These are phyloP conservation scores for Silene conica DNA, from an alignment of 148 eudicot genomes.

Conservation along the genomic window DNA sequence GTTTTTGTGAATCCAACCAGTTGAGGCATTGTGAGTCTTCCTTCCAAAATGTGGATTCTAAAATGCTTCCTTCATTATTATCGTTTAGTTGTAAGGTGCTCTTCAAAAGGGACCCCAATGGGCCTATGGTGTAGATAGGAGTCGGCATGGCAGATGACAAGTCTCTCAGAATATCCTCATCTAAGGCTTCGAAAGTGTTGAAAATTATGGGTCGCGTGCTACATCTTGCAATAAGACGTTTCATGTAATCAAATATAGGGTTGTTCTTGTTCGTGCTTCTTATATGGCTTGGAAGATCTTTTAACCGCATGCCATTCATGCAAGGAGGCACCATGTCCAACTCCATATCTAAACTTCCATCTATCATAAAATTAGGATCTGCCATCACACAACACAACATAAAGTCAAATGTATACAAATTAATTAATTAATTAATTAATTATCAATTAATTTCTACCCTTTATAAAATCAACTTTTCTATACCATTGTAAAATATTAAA, in stretches of 20 bases:
- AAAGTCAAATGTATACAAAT: no score
- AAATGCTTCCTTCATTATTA: conserved; percentile 32
- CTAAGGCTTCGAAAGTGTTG: background rate
- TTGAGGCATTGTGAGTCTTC: no score
- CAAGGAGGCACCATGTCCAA: conserved; percentile 36
- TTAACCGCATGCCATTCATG: conserved; percentile 34
- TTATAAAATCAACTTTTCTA: no score
- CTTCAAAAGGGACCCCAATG: conserved; percentile 15
- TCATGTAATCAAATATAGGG: conserved; percentile 12
- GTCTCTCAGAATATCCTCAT: background rate
- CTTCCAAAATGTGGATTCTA: background rate
- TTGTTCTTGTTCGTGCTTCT: conserved; percentile 29
- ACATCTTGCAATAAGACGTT: background rate
- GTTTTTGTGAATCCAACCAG: no score
- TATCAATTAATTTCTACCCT: no score
- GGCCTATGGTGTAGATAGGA: background rate
- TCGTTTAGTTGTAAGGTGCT: conserved; percentile 22
- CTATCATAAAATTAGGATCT: conserved; percentile 27
- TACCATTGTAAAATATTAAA: no score
- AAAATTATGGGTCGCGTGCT: background rate
- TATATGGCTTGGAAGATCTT: conserved; percentile 30
- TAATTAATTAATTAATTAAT: no score
- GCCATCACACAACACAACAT: background rate
- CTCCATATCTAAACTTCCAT: conserved; percentile 26
- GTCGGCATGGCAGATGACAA: background rate